Evolutionary conservation across 805 yeast genomes (phyloP).

Genomic region (Scheffersomyces stipitis): DNA sequence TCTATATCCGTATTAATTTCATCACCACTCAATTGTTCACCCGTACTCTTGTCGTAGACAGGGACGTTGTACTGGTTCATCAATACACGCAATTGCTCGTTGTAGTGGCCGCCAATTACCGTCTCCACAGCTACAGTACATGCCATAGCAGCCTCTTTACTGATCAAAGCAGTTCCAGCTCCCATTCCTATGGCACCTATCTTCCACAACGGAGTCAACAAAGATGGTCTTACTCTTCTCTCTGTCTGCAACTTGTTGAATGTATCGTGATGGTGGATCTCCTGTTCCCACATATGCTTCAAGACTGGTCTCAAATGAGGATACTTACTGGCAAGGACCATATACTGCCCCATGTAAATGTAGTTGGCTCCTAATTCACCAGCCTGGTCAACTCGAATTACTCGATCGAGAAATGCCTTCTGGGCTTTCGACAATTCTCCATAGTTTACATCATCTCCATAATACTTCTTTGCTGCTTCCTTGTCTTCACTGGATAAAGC

Average conservation of each 20-base stretch:
- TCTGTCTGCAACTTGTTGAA: slow-evolving; percentile 75
- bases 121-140: slow-evolving; percentile 99
- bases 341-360: slow-evolving; percentile 88
- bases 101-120: slow-evolving; percentile 95
- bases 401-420: slow-evolving; percentile 67
- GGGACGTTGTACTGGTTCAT: slow-evolving; percentile 62
- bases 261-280: slow-evolving; percentile 83
- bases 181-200: slow-evolving; percentile 88
- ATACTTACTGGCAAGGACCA: slow-evolving; percentile 64
- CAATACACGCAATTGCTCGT: slow-evolving; percentile 79
- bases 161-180: slow-evolving; percentile 76
- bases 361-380: slow-evolving; percentile 96
- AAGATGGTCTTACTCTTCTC: slow-evolving; percentile 85
- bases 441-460: slow-evolving; percentile 29
- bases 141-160: slow-evolving; percentile 98
- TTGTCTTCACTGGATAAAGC: slow-evolving; percentile 1
- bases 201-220: slow-evolving; percentile 92
- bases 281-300: slow-evolving; percentile 98
- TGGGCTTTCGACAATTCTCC: slow-evolving; percentile 53
- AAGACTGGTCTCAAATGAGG: slow-evolving; percentile 79
- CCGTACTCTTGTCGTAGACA: slow-evolving; percentile 34
- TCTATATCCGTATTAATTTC: slow-evolving; percentile 22
- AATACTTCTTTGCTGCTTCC: slow-evolving; percentile 15
- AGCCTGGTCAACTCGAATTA: slow-evolving; percentile 93
- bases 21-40: slow-evolving; percentile 20